Percentiles rank a stretch among this genome's conserved stretches.
Evolutionary conservation across 2,329 filamentous ascomycete genomes (phyloP).

Genomic region (Fusarium xylarioides): DNA sequence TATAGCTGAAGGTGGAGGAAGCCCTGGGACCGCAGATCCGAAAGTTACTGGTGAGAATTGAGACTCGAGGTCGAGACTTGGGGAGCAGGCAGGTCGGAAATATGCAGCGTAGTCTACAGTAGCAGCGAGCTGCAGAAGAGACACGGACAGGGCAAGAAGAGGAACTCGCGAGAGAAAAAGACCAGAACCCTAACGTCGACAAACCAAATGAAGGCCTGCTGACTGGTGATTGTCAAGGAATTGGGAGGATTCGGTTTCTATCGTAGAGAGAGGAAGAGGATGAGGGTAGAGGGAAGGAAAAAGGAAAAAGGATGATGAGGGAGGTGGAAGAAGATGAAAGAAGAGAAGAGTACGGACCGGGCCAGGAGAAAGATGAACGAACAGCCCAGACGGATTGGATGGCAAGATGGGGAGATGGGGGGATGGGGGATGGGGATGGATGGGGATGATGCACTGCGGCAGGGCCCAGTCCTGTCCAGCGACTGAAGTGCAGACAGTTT

Average conservation of each 20-base stretch:
- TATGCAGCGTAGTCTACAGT: conserved; percentile 39
- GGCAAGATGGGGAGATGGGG: conserved; percentile 39
- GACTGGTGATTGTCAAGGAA: conserved; percentile 47
- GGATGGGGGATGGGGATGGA: conserved; percentile 40
- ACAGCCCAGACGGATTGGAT: conserved; percentile 28
- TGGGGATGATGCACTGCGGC: conserved; percentile 36
- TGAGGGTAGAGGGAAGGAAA: conserved; percentile 30
- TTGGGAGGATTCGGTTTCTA: conserved; percentile 50
- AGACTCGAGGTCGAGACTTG: conserved; percentile 15
- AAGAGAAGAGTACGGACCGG: conserved; percentile 28
- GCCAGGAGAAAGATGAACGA: conserved; percentile 28
- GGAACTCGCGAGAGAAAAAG: conserved; percentile 46
- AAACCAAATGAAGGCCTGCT: conserved; percentile 44
- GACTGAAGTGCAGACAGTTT: neutral
- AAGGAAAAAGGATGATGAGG: conserved; percentile 36
- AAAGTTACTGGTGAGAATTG: conserved; percentile 21
- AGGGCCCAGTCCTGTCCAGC: neutral
- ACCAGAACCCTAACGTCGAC: conserved; percentile 46
- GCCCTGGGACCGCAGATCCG: conserved; percentile 29
- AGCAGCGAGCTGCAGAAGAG: conserved; percentile 44
- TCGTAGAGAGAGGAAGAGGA: conserved; percentile 42
- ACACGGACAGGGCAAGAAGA: conserved; percentile 37
- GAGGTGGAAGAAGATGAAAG: conserved; percentile 40
- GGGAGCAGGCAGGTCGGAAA: conserved; percentile 26
- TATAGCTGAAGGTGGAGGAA: conserved; percentile 13